Conservation (phyloP, 2,329 filamentous ascomycete genomes). For the Colletotrichum truncatum region DNA sequence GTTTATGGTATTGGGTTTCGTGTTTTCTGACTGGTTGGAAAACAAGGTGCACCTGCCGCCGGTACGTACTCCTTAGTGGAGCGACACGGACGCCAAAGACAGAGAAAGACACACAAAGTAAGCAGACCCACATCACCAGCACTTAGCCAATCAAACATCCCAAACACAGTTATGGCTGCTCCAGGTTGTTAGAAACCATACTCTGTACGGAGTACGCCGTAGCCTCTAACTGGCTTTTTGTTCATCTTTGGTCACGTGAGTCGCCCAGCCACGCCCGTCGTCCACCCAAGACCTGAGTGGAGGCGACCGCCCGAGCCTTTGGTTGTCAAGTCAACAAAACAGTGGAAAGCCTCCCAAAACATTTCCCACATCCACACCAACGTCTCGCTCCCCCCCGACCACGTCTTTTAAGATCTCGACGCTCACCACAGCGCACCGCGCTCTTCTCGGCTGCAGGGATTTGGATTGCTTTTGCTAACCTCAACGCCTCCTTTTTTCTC, state of each 20-base stretch:
- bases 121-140: constrained; percentile 18
- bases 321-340: constrained; percentile 27
- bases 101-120: constrained; percentile 34
- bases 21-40: constrained; percentile 19
- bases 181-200: constrained; percentile 1
- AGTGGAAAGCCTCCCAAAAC: constrained; percentile 25
- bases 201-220: too few species aligned
- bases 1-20: background rate
- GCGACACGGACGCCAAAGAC: constrained; percentile 23
- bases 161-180: constrained; percentile 18
- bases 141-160: constrained; percentile 5
- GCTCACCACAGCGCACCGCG: constrained; percentile 29
- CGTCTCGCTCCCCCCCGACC: constrained; percentile 21
- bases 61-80: constrained; percentile 8
- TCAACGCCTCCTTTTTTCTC: constrained; percentile 10
- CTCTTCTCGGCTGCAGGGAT: constrained; percentile 24
- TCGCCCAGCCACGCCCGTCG: constrained; percentile 12
- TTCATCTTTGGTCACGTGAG: constrained; percentile 16
- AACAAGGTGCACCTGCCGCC: background rate
- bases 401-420: constrained; percentile 30
- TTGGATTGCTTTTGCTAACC: constrained; percentile 6
- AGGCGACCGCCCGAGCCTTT: constrained; percentile 16
- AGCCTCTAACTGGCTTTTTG: too few species aligned
- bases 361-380: constrained; percentile 22
- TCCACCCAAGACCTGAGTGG: constrained; percentile 16